Conservation (phyloP, 495 filamentous ascomycete species). For the Cudoniella acicularis region DNA sequence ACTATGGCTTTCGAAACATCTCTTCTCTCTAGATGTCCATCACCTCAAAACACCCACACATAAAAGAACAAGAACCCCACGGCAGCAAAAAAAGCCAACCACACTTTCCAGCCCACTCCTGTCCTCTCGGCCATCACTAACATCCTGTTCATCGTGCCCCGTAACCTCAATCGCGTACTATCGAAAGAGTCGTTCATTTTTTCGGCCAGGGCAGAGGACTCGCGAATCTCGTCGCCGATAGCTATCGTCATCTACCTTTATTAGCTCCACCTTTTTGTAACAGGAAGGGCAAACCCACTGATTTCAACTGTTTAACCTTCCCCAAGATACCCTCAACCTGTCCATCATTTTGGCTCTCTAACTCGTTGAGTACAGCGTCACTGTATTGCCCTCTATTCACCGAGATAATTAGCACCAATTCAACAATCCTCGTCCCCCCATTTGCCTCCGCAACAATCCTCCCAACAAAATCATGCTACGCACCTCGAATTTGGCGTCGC, state of each 20-base stretch:
- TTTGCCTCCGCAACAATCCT: not conserved
- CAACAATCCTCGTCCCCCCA: not conserved
- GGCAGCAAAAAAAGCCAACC: slow-evolving; percentile 79
- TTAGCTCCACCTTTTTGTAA: not conserved
- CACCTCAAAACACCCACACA: slow-evolving; percentile 74
- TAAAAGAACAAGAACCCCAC: slow-evolving; percentile 81
- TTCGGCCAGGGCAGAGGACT: slow-evolving; percentile 77
- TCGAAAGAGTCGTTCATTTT: slow-evolving; percentile 93
- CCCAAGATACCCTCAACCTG: slow-evolving; percentile 86
- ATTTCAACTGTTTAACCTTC: slow-evolving; percentile 89
- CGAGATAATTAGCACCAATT: not conserved
- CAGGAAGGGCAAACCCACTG: slow-evolving; percentile 54
- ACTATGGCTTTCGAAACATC: not conserved
- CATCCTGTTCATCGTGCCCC: slow-evolving; percentile 96
- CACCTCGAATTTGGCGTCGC: slow-evolving; percentile 86
- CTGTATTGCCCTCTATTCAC: slow-evolving; percentile 78
- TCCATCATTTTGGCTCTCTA: slow-evolving; percentile 92
- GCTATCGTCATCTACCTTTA: slow-evolving; percentile 71
- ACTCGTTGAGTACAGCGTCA: slow-evolving; percentile 85
- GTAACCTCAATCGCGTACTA: slow-evolving; percentile 69
- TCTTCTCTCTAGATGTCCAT: not conserved
- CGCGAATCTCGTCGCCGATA: slow-evolving; percentile 91
- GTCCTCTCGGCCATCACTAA: slow-evolving; percentile 90
- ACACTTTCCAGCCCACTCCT: slow-evolving; percentile 91
- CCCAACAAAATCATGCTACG: slow-evolving; percentile 25